Evolutionary conservation across 441 rosid species (phyloP).

Genomic region (Adansonia madagascariensis): DNA sequence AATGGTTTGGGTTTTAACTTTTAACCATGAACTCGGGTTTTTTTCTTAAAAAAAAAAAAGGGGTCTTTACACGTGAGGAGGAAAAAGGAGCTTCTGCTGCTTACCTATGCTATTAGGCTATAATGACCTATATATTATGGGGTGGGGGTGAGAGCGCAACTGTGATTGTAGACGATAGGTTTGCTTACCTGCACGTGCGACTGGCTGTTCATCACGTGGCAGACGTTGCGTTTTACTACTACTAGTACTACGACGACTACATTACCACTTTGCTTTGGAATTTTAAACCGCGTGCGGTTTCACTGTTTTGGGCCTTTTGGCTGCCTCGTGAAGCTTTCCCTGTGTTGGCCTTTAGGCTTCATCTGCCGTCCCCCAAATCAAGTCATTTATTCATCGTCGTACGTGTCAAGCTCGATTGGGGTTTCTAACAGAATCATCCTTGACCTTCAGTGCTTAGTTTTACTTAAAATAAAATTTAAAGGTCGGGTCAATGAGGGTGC

Average conservation of each 20-base stretch:
- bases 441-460: neutral
- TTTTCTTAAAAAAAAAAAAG: neutral
- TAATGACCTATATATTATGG: neutral
- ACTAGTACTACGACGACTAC: neutral
- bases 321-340: conserved; percentile 16
- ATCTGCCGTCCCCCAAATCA: neutral
- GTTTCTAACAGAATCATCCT: neutral
- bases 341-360: neutral
- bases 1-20: neutral
- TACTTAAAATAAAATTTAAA: too few relatives aligned
- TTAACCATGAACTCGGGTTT: conserved; percentile 1
- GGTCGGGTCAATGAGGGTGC: too few relatives aligned
- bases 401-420: neutral
- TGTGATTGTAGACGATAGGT: conserved; percentile 33
- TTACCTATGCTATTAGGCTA: conserved; percentile 5
- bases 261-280: conserved; percentile 27
- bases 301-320: conserved; percentile 23
- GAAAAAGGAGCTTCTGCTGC: neutral
- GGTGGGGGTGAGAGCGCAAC: too few relatives aligned
- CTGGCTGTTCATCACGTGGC: conserved; percentile 44
- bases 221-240: conserved; percentile 25
- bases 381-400: neutral
- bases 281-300: conserved; percentile 26
- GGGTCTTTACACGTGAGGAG: conserved; percentile 24
- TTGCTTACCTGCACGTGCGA: conserved; percentile 44